A percentile compares a stretch with the other conserved stretches of the same genome.
Evolutionary conservation across 495 filamentous ascomycete species (phyloP).

Genomic region (Lasiosphaeriaceae sp.): DNA sequence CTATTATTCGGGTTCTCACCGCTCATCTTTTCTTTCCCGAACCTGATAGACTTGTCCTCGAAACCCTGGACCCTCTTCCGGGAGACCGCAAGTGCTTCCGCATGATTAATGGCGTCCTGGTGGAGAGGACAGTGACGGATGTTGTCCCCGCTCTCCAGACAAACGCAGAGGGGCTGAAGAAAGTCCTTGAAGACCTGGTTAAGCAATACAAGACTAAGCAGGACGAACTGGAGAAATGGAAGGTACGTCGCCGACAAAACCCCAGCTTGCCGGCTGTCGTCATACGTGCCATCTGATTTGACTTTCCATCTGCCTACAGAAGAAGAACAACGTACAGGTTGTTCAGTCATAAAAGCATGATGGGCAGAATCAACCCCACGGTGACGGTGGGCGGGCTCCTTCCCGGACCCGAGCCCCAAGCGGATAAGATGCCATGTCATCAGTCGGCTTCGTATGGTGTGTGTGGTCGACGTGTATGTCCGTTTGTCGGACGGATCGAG

Average conservation of each 20-base stretch:
- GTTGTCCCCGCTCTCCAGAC: conserved; percentile 86
- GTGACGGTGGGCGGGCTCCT: neutral
- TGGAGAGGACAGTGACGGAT: conserved; percentile 89
- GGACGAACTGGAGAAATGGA: conserved; percentile 95
- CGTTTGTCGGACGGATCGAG: neutral
- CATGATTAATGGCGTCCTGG: conserved; percentile 94
- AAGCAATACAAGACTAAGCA: conserved; percentile 97
- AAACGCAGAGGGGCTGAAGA: conserved; percentile 92
- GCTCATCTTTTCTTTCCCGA: conserved; percentile 21
- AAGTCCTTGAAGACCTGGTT: conserved; percentile 90
- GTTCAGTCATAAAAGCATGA: conserved; percentile 60
- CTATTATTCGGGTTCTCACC: conserved; percentile 19
- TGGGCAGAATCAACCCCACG: neutral
- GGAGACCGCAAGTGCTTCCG: conserved; percentile 94
- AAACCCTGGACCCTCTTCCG: conserved; percentile 81
- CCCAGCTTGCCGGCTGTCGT: too few relatives aligned
- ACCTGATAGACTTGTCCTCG: conserved; percentile 77
- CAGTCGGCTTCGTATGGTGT: neutral
- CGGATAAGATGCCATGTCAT: neutral
- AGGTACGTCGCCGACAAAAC: conserved; percentile 55
- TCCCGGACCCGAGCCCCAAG: neutral
- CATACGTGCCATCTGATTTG: conserved; percentile 20
- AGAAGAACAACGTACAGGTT: conserved; percentile 98
- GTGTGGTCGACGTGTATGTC: neutral
- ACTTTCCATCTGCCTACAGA: conserved; percentile 50